Evolutionary conservation across 371 early-diverging fungal species (phyloP).

Genomic region (Syncephalastrum contaminatum): DNA sequence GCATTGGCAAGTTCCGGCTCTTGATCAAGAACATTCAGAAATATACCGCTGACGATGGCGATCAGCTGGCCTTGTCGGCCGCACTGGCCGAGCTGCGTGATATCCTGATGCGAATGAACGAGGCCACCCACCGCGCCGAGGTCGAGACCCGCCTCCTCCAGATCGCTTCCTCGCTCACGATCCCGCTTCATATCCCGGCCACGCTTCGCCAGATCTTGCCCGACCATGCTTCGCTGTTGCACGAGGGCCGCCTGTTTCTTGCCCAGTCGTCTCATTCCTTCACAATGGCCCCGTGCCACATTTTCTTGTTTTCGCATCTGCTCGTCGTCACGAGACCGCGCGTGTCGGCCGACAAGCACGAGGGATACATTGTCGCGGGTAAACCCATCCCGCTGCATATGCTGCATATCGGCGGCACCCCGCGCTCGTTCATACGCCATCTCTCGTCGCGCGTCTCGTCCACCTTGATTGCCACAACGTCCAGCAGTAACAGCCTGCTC

Average conservation of each 20-base stretch:
- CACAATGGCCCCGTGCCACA: constrained; percentile 17
- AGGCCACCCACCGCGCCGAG: constrained; percentile 16
- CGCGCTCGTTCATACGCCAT: constrained; percentile 5
- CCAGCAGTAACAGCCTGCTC: too few relatives aligned
- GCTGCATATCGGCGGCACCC: constrained; percentile 8
- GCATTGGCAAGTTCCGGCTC: constrained; percentile 34
- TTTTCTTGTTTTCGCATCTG: constrained; percentile 40
- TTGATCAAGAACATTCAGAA: constrained; percentile 31
- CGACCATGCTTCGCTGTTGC: constrained; percentile 15
- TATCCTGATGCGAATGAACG: constrained; percentile 30
- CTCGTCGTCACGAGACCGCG: constrained; percentile 28
- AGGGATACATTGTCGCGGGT: constrained; percentile 17
- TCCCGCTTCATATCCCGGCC: constrained; percentile 8
- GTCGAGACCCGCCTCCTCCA: constrained; percentile 27
- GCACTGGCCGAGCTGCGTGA: constrained; percentile 26
- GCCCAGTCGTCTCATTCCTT: constrained; percentile 29
- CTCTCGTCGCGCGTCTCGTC: constrained; percentile 1
- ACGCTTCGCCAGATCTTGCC: constrained; percentile 17
- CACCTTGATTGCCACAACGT: too few relatives aligned
- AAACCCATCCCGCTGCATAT: constrained; percentile 29
- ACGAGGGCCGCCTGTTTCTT: constrained; percentile 26
- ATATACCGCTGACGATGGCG: constrained; percentile 28
- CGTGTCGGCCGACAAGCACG: constrained; percentile 12
- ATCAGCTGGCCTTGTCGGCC: constrained; percentile 25
- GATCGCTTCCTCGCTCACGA: constrained; percentile 21